Percentiles rank a stretch among this genome's conserved stretches.
These are phyloP conservation scores for Malus hybrid DNA, from an alignment of 331 rosid species.

Conservation along the genomic window DNA sequence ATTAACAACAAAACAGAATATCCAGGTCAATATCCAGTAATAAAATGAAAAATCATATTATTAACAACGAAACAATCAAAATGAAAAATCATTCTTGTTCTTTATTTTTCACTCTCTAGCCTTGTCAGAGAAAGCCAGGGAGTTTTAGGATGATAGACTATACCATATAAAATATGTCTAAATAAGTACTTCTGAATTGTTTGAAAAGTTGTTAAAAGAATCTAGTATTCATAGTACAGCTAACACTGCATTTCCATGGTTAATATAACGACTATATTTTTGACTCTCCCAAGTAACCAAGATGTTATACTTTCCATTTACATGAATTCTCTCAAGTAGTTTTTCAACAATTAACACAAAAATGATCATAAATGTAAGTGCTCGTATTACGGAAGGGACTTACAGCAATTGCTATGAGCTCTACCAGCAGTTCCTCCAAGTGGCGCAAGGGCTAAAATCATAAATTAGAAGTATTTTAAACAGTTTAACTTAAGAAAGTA, in stretches of 20 bases:
- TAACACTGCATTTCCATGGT: neutral
- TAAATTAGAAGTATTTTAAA: neutral
- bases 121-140: neutral
- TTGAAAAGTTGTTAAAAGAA: neutral
- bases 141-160: neutral
- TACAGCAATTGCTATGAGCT: constrained; percentile 93
- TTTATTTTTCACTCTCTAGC: neutral
- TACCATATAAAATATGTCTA: neutral
- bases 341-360: neutral
- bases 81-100: neutral
- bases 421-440: constrained; percentile 81
- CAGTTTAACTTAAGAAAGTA: neutral
- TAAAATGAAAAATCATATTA: neutral
- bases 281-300: neutral
- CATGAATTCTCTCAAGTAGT: neutral
- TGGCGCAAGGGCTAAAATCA: constrained; percentile 70
- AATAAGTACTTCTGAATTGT: neutral
- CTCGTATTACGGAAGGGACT: constrained; percentile 21
- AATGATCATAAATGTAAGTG: neutral
- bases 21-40: constrained; percentile 13
- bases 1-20: constrained; percentile 10
- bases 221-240: neutral
- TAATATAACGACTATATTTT: neutral
- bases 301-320: neutral
- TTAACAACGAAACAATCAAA: neutral